Evolutionary conservation across 768 basidiomycete species (phyloP), one percentile per base, ranked within the genome.

Genomic region (Rhodosporidiobolus sp.): DNA sequence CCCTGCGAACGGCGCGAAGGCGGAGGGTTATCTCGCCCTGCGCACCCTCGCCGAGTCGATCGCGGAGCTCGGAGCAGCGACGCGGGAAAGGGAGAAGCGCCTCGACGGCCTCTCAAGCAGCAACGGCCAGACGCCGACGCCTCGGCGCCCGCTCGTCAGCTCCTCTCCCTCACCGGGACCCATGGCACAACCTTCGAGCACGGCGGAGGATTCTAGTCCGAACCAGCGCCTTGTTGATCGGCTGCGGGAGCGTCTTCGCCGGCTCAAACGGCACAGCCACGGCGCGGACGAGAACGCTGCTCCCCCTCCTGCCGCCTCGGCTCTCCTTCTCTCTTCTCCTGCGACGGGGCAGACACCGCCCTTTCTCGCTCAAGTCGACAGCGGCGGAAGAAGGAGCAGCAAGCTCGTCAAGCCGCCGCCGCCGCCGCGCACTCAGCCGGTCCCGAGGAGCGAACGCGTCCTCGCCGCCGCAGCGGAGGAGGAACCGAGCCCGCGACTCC

Each of bases 361-460:
- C n/a, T n/a, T 9, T 5, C 30, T 28, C 32, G 54, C 11, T 12
- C 54, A 28, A 17, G 30, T 12, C 8, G 14, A 14, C 54, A 28
- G 30, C 12, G 56, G 7, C 20, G 19, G 55, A 35, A 34, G 28
- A 3, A 7, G 9, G 17, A n/a, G 3, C 34, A 65, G 53, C 70
- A 67, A 67, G 54, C 65, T 72, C 49, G 65, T 67, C 53, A 72
- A 72, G 54, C 54, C 65, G n/a, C 48, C 52, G 11, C 70, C 65
- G 34, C 58, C 63, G 11, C 49, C 61, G 22, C n/a, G 63, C 9
- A 52, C 63, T 20, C 56, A 49, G 49, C 20, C 55, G 14, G 28
- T 70, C 2, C 38, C 49, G 28, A 12, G 69, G 9, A 43, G 35
- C 22, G 56, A 58, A 38, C 12, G 69, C 0, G 69, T 70, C 9